Evolutionary conservation across 495 filamentous ascomycete genomes (phyloP).

Genomic region (Aspergillus saccharolyticus): DNA sequence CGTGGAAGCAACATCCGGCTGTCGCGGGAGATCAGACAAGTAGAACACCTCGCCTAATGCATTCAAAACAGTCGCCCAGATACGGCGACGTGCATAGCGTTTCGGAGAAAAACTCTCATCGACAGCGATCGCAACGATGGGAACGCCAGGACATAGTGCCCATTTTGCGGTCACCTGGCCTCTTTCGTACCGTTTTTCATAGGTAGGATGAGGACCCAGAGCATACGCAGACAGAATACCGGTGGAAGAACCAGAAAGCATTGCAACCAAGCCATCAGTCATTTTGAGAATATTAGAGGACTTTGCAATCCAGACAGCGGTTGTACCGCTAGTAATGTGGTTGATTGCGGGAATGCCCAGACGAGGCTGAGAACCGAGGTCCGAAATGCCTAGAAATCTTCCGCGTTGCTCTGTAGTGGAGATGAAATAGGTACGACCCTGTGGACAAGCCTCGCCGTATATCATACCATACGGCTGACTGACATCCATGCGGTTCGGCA

Average conservation of each 20-base stretch:
- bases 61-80: slow-evolving; percentile 86
- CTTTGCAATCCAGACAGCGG: slow-evolving; percentile 90
- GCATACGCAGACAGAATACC: slow-evolving; percentile 84
- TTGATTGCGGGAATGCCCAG: slow-evolving; percentile 71
- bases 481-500: slow-evolving; percentile 83
- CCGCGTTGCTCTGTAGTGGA: slow-evolving; percentile 71
- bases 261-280: slow-evolving; percentile 73
- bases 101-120: slow-evolving; percentile 72
- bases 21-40: slow-evolving; percentile 60
- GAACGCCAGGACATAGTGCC: slow-evolving; percentile 87
- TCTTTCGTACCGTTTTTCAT: slow-evolving; percentile 59
- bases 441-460: slow-evolving; percentile 78
- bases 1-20: slow-evolving; percentile 25
- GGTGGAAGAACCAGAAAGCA: slow-evolving; percentile 77
- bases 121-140: slow-evolving; percentile 78
- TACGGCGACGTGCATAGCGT: slow-evolving; percentile 61
- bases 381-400: slow-evolving; percentile 59
- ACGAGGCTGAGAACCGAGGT: slow-evolving; percentile 41
- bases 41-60: slow-evolving; percentile 90
- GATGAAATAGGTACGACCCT: slow-evolving; percentile 72
- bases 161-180: slow-evolving; percentile 80
- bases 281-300: slow-evolving; percentile 60
- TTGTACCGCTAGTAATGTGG: slow-evolving; percentile 55
- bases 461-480: slow-evolving; percentile 80
- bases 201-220: slow-evolving; percentile 61